Evolutionary conservation across 192 early-diverging fungal species (phyloP).

Genomic region (Dissophora ornata): DNA sequence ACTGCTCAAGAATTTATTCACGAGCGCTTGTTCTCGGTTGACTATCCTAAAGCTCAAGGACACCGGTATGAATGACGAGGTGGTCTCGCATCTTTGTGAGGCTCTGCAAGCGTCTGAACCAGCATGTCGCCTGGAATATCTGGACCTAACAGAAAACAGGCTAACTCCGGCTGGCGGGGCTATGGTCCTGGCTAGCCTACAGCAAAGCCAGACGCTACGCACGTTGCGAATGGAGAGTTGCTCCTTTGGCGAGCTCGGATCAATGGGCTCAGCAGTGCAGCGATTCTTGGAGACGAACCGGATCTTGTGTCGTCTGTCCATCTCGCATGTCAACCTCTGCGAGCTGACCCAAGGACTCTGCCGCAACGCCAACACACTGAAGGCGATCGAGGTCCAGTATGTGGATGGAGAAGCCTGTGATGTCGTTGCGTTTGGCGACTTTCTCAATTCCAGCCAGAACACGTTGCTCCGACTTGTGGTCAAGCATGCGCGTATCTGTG

Average conservation of each 20-base stretch:
- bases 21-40: slow-evolving; percentile 10
- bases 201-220: not conserved
- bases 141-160: slow-evolving; percentile 35
- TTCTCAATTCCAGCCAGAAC: slow-evolving; percentile 21
- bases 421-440: slow-evolving; percentile 34
- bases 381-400: slow-evolving; percentile 31
- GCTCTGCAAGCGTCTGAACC: slow-evolving; percentile 1
- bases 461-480: slow-evolving; percentile 35
- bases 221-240: slow-evolving; percentile 26
- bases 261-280: slow-evolving; percentile 27
- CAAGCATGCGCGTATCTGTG: slow-evolving; percentile 37
- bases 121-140: slow-evolving; percentile 9
- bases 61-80: slow-evolving; percentile 21
- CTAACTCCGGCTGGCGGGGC: slow-evolving; percentile 24
- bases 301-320: slow-evolving; percentile 15
- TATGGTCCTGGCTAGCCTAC: slow-evolving; percentile 14
- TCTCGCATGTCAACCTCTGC: slow-evolving; percentile 39
- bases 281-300: slow-evolving; percentile 28
- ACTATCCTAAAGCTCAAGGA: slow-evolving; percentile 16
- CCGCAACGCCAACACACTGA: slow-evolving; percentile 5
- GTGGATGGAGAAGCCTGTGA: slow-evolving; percentile 35
- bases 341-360: slow-evolving; percentile 27
- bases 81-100: slow-evolving; percentile 11
- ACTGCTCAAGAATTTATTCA: slow-evolving; percentile 6
- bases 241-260: slow-evolving; percentile 26